Evolutionary conservation across 352 stramenopile species (phyloP).

Genomic region (Pythium biforme): DNA sequence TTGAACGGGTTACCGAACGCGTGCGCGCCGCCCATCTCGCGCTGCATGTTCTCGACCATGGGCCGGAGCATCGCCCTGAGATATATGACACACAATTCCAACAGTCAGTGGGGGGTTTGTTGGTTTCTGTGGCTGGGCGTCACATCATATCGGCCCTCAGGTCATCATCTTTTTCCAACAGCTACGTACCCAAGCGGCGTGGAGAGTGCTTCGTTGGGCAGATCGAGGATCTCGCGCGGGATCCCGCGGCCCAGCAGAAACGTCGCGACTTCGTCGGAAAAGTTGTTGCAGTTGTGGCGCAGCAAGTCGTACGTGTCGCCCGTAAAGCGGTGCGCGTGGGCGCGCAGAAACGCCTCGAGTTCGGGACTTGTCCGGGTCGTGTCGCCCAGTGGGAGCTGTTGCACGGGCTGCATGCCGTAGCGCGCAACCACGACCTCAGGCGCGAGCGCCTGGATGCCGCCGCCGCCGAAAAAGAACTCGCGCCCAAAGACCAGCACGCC

Average conservation of each 20-base stretch:
- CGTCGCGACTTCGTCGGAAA: conserved; percentile 88
- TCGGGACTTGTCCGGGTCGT: conserved; percentile 68
- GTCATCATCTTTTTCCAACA: background rate
- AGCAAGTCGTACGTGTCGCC: conserved; percentile 93
- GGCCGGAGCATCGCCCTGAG: conserved; percentile 72
- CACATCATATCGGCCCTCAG: background rate
- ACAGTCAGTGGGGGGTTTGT: background rate
- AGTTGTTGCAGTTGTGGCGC: conserved; percentile 97
- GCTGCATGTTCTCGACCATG: conserved; percentile 85
- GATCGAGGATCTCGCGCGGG: conserved; percentile 87
- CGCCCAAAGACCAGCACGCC: conserved; percentile 71
- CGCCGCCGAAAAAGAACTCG: conserved; percentile 95
- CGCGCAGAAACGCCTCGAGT: conserved; percentile 84
- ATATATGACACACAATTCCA: background rate
- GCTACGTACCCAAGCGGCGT: conserved; percentile 84
- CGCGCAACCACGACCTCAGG: conserved; percentile 66
- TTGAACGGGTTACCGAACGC: conserved; percentile 76
- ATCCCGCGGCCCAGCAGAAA: conserved; percentile 90
- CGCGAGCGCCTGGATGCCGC: conserved; percentile 82
- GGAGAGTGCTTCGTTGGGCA: conserved; percentile 86
- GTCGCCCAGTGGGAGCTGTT: conserved; percentile 73
- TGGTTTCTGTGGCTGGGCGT: too few species aligned
- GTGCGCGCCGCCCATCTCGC: conserved; percentile 60
- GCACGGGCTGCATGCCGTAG: conserved; percentile 87
- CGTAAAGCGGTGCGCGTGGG: conserved; percentile 84